Conservation (phyloP, 164 flowering plant genomes). For the Dillenia turbinata region DNA sequence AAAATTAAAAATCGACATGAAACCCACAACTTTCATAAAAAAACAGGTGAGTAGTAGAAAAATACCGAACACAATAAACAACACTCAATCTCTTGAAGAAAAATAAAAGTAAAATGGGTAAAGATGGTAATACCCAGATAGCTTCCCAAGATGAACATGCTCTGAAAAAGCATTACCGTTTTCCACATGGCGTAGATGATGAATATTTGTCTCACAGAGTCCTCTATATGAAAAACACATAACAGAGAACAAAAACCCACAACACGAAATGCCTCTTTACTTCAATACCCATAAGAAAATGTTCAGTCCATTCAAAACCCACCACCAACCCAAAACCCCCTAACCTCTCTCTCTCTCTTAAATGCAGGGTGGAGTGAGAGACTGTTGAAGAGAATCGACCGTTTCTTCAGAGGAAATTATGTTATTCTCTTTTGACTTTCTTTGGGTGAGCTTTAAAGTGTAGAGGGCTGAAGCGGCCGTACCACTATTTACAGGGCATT, state of each 20-base stretch:
- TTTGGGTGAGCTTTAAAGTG: no score
- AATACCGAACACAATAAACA: not conserved
- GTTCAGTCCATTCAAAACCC: not conserved
- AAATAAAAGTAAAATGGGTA: not conserved
- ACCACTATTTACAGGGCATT: no score
- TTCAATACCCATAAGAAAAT: no score
- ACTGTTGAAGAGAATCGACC: constrained; percentile 13
- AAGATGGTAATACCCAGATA: constrained; percentile 21
- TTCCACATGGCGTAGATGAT: constrained; percentile 16
- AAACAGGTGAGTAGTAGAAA: not conserved
- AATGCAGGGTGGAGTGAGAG: not conserved
- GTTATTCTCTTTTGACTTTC: constrained; percentile 1
- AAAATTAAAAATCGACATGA: not conserved
- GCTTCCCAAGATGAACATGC: constrained; percentile 19
- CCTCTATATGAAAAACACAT: no score
- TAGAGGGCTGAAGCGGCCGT: no score
- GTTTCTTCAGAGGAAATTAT: constrained; percentile 22
- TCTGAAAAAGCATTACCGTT: constrained; percentile 19
- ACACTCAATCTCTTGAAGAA: no score
- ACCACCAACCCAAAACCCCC: not conserved
- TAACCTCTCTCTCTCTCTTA: not conserved
- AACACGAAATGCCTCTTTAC: no score
- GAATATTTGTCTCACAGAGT: no score
- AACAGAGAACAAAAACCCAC: no score
- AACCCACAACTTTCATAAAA: not conserved